These are phyloP conservation scores for Fusarium duplospermum DNA, from an alignment of 2,329 filamentous ascomycete species.

Conservation along the genomic window DNA sequence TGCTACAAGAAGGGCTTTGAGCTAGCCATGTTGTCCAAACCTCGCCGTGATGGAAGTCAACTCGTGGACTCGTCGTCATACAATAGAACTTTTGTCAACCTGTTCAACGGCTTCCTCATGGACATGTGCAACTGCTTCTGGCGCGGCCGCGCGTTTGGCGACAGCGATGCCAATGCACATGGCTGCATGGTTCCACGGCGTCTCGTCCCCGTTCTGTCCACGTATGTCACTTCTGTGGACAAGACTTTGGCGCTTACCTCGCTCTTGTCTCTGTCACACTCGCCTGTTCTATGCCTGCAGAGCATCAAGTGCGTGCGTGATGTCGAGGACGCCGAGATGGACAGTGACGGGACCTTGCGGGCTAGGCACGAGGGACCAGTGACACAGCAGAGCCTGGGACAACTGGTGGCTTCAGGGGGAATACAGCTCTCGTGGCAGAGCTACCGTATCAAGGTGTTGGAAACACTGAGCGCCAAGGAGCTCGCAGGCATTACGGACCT, in stretches of 20 bases:
- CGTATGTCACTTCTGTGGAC: constrained; percentile 63
- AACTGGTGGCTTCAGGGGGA: constrained; percentile 74
- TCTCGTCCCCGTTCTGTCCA: constrained; percentile 58
- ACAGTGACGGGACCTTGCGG: constrained; percentile 53
- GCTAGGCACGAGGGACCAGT: constrained; percentile 75
- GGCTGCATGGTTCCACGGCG: constrained; percentile 62
- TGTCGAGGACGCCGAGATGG: constrained; percentile 67
- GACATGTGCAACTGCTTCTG: constrained; percentile 88
- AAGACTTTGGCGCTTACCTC: constrained; percentile 58
- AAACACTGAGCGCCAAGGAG: constrained; percentile 72
- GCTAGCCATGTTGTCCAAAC: constrained; percentile 62
- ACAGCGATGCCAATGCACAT: constrained; percentile 70
- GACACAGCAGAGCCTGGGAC: constrained; percentile 72
- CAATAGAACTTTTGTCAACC: constrained; percentile 69
- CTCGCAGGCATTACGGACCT: constrained; percentile 75
- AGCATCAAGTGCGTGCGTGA: constrained; percentile 66
- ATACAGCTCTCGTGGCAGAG: constrained; percentile 76
- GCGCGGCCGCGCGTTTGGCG: constrained; percentile 78
- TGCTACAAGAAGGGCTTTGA: constrained; percentile 82
- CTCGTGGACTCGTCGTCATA: constrained; percentile 57
- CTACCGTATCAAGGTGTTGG: constrained; percentile 79
- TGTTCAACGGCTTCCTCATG: constrained; percentile 88
- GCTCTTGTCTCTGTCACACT: constrained; percentile 69
- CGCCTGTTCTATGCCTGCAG: constrained; percentile 66
- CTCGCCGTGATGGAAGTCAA: constrained; percentile 41